phyloP scores from a whole-genome alignment of 768 basidiomycete species.

The Suillus fuscotomentosus region DNA sequence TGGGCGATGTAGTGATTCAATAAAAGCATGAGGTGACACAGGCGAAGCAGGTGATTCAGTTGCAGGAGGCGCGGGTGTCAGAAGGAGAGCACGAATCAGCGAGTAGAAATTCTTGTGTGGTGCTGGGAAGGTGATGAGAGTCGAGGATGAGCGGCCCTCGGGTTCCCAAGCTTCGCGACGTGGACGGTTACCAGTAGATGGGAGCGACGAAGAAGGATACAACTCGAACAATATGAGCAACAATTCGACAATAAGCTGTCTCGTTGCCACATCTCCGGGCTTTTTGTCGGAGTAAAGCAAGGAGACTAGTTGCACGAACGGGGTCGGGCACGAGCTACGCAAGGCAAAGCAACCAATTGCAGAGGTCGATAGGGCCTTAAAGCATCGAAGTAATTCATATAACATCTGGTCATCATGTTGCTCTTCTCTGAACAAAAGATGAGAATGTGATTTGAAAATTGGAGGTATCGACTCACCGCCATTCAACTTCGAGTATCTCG shows the following conservation, averaged over 20 bases:
- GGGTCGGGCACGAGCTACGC: constrained; percentile 84
- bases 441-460: constrained; percentile 5
- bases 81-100: constrained; percentile 70
- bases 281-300: constrained; percentile 97
- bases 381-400: constrained; percentile 87
- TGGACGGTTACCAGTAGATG: constrained; percentile 43
- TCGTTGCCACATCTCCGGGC: constrained; percentile 88
- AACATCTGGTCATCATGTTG: constrained; percentile 96
- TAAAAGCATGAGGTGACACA: constrained; percentile 78
- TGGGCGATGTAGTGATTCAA: constrained; percentile 64
- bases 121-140: constrained; percentile 61
- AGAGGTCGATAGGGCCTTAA: constrained; percentile 91
- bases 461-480: constrained; percentile 67
- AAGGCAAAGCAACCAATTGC: constrained; percentile 88
- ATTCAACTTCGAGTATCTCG: constrained; percentile 93
- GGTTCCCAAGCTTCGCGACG: constrained; percentile 59
- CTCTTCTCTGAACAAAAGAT: constrained; percentile 68
- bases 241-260: constrained; percentile 89
- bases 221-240: constrained; percentile 86
- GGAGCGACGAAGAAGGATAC: constrained; percentile 71
- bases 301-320: constrained; percentile 79
- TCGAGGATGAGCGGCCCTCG: constrained; percentile 40
- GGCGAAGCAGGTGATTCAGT: constrained; percentile 60
- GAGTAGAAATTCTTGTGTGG: constrained; percentile 75
- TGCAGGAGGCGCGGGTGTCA: constrained; percentile 67